Evolutionary conservation across 1,284 basidiomycete species (phyloP), one percentile per base, ranked within the genome.

Genomic region (Irpex rosettiformis): DNA sequence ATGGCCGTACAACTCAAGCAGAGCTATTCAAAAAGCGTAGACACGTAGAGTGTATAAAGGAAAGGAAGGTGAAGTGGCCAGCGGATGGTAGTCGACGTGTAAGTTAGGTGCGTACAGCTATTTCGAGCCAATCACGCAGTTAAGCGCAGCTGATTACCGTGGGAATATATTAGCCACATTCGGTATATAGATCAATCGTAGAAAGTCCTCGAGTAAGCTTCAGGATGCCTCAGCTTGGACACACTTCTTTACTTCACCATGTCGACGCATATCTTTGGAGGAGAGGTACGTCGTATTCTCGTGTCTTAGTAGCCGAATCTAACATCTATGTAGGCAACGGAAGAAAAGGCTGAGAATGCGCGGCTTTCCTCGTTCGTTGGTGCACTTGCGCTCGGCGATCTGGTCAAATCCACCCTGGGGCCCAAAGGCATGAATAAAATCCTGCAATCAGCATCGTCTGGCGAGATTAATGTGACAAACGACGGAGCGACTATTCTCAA

Each of bases 401-500:
- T 99, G 63, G 95, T 99, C 72, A 99, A 98, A 79, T 96, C 94
- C 3, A 99, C 97, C 16, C 84, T 99, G 5, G 96, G 96, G 11
- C 97, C 96, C 42, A 99, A 99, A 77, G 94, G 93, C 58, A 94
- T 95, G 93, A 94, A 94, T 81, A 95, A 95, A 76, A 95, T 96
- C 63, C 83, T 96, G 47, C 94, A 98, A 78, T 98, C 95, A 2
- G 88, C 78, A 5, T 93, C 95, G 2, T 88, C 91, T 0, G 95
- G 94, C 30, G 93, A 96, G 45, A 93, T 99, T 66, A 96, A 89
- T 60, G 96, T 99, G 58, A 99, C 97, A 16, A 99, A 99, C 75
- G 97, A 99, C 73, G 97, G 97, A 16, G 97, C 97, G 2, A 99
- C 97, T 49, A 99, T 99, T 69, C 84, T 99, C 64, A 98, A 97